phyloP scores from a whole-genome alignment of 495 filamentous ascomycete genomes.

The Neurospora tetrasperma region DNA sequence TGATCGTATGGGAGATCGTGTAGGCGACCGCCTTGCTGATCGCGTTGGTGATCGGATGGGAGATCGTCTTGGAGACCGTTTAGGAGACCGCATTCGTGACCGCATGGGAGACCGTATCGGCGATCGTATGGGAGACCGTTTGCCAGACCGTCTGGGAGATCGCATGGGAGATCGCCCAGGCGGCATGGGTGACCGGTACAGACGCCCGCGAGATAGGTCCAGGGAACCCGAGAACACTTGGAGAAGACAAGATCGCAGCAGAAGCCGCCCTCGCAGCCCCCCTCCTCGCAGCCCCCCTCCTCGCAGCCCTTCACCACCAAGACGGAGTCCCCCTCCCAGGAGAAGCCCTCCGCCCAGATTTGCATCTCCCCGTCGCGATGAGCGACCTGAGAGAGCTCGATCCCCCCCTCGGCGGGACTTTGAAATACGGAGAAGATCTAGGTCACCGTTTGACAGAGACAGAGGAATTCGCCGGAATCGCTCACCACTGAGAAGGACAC shows the following conservation, averaged over 20 bases:
- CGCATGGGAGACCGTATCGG: not conserved
- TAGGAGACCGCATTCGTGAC: not conserved
- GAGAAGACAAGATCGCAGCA: conserved; percentile 23
- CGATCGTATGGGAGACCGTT: not conserved
- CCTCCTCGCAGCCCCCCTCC: conserved; percentile 26
- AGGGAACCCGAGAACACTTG: conserved; percentile 18
- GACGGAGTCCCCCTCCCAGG: conserved; percentile 26
- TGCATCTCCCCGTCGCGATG: conserved; percentile 34
- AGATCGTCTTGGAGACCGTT: not conserved
- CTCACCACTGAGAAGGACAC: conserved; percentile 28
- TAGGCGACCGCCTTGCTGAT: conserved; percentile 28
- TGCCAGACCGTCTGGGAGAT: not conserved
- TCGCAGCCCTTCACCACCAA: conserved; percentile 19
- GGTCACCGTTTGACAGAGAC: conserved; percentile 37
- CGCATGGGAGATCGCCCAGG: conserved; percentile 12
- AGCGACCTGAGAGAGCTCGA: conserved; percentile 14
- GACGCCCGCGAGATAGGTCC: conserved; percentile 19
- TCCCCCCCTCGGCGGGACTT: conserved; percentile 21
- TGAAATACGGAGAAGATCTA: conserved; percentile 30
- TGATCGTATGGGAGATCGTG: conserved; percentile 26
- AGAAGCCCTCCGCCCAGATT: conserved; percentile 25
- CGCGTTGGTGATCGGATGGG: conserved; percentile 19
- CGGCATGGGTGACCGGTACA: conserved; percentile 23
- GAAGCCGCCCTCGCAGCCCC: conserved; percentile 30
- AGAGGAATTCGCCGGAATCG: conserved; percentile 26